These are phyloP conservation scores for Suhomyces bolitotheri DNA, from an alignment of 1,139 yeast genomes.

Conservation along the genomic window DNA sequence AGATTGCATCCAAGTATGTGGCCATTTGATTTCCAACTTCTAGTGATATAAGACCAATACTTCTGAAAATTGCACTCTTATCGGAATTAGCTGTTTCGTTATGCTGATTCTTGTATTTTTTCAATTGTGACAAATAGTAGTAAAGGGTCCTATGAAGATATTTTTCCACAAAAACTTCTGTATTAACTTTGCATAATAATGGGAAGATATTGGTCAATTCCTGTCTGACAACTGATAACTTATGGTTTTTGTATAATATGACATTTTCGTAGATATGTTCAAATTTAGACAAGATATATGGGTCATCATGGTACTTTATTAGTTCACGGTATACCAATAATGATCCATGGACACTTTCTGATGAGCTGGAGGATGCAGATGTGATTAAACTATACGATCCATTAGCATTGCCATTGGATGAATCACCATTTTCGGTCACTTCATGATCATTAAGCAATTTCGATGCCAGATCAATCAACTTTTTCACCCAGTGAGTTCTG, in stretches of 20 bases:
- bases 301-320: conserved; percentile 64
- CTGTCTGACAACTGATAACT: conserved; percentile 70
- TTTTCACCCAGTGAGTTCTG: conserved; percentile 71
- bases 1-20: conserved; percentile 81
- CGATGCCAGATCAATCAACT: conserved; percentile 63
- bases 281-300: conserved; percentile 51
- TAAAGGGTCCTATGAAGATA: conserved; percentile 80
- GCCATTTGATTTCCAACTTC: conserved; percentile 88
- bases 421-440: conserved; percentile 9
- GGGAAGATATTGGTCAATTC: conserved; percentile 86
- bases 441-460: conserved; percentile 33
- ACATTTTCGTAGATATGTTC: conserved; percentile 78
- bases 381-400: conserved; percentile 29
- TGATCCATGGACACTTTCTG: conserved; percentile 84
- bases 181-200: conserved; percentile 74
- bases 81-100: conserved; percentile 52
- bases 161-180: conserved; percentile 73
- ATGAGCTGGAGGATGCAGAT: conserved; percentile 35
- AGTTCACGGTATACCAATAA: conserved; percentile 80
- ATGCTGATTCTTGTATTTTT: conserved; percentile 56
- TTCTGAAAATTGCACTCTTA: conserved; percentile 71
- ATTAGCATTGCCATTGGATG: conserved; percentile 17
- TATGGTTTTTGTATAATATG: conserved; percentile 74
- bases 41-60: conserved; percentile 81
- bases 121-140: conserved; percentile 76